Percentiles rank a stretch among this genome's conserved stretches.
Conservation (phyloP, 2,329 filamentous ascomycete species). For the Chaetomium sp. region DNA sequence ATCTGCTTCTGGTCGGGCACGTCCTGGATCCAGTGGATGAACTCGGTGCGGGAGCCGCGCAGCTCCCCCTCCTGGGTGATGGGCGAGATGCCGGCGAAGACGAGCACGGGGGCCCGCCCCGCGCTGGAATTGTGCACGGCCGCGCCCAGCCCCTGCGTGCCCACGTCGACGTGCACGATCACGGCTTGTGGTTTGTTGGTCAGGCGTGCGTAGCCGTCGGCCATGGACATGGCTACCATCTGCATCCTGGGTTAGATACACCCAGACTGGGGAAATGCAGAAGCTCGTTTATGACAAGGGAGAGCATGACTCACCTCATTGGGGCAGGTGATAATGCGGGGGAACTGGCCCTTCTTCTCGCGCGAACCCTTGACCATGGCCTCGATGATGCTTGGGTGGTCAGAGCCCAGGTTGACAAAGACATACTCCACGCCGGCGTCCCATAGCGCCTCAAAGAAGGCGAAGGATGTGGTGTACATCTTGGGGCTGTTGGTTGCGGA, state of each 20-base stretch:
- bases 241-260: conserved; percentile 38
- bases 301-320: conserved; percentile 60
- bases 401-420: conserved; percentile 62
- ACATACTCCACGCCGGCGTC: conserved; percentile 64
- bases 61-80: conserved; percentile 49
- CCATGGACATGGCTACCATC: conserved; percentile 78
- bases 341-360: conserved; percentile 63
- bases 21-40: conserved; percentile 50
- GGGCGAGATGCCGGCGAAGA: conserved; percentile 50
- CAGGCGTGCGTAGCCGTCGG: conserved; percentile 70
- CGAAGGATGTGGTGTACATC: conserved; percentile 74
- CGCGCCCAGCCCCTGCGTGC: conserved; percentile 70
- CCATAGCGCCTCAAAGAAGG: conserved; percentile 81
- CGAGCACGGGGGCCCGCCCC: conserved; percentile 64
- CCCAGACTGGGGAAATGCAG: no score
- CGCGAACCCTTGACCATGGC: conserved; percentile 73
- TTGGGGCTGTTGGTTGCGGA: conserved; percentile 31
- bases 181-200: conserved; percentile 69
- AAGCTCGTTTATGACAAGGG: not conserved
- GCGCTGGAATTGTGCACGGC: conserved; percentile 72
- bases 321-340: conserved; percentile 70
- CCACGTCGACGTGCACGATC: conserved; percentile 73
- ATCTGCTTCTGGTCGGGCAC: conserved; percentile 52
- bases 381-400: conserved; percentile 71
- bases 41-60: conserved; percentile 45